A percentile compares a stretch with the other conserved stretches of the same genome.
phyloP scores from a whole-genome alignment of 495 filamentous ascomycete species.

The Penicillium bialowiezense region DNA sequence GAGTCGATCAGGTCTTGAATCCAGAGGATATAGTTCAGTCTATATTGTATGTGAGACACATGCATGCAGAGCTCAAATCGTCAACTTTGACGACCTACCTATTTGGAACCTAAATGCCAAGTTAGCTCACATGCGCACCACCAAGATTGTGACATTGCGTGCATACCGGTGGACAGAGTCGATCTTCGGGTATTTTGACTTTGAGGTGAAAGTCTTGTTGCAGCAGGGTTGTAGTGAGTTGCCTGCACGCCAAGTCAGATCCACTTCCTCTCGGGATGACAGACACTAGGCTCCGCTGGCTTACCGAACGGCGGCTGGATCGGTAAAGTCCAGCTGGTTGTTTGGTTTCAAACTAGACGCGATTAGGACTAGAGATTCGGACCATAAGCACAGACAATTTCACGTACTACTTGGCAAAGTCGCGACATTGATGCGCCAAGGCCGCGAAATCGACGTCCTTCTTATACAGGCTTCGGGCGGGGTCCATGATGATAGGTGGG shows the following conservation, averaged over 20 bases:
- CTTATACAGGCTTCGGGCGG: conserved; percentile 50
- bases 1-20: conserved; percentile 82
- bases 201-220: conserved; percentile 69
- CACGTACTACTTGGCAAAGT: conserved; percentile 56
- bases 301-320: conserved; percentile 71
- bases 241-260: conserved; percentile 38
- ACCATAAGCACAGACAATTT: not conserved
- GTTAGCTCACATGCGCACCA: conserved; percentile 1
- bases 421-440: conserved; percentile 54
- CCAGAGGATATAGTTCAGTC: conserved; percentile 89
- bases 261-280: not conserved
- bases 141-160: not conserved
- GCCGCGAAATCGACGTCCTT: conserved; percentile 60
- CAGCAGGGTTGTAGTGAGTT: conserved; percentile 78
- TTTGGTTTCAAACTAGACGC: conserved; percentile 52
- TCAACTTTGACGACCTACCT: conserved; percentile 31
- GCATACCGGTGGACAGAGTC: conserved; percentile 85
- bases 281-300: conserved; percentile 6
- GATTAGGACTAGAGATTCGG: conserved; percentile 8
- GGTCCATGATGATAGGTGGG: conserved; percentile 21
- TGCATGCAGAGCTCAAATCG: not conserved
- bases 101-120: conserved; percentile 59
- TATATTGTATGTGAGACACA: conserved; percentile 16
- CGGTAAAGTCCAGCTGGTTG: conserved; percentile 74
- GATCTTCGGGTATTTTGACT: conserved; percentile 68